Evolutionary conservation across 352 stramenopile genomes (phyloP).

Genomic region (Blastocystis sp.): DNA sequence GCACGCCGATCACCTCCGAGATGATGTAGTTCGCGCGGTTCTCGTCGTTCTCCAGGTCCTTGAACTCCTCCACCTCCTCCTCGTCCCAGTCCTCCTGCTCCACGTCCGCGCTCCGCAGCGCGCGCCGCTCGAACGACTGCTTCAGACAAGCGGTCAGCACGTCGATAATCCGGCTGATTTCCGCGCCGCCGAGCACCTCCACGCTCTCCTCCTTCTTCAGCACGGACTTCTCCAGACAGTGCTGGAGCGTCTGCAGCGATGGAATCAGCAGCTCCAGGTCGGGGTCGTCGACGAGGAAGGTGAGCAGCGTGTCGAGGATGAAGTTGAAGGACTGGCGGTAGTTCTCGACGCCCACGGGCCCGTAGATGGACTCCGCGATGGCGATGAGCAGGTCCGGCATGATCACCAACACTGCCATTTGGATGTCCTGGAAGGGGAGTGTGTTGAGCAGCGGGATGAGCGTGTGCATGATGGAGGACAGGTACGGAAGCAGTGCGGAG

Average conservation of each 20-base stretch:
- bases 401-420: constrained; percentile 12
- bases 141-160: constrained; percentile 24
- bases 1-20: constrained; percentile 3
- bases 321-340: constrained; percentile 49
- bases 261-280: constrained; percentile 46
- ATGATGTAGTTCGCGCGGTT: constrained; percentile 46
- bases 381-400: constrained; percentile 58
- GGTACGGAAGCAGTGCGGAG: neutral
- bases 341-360: constrained; percentile 1
- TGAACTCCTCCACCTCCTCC: constrained; percentile 69
- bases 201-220: neutral
- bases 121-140: constrained; percentile 35
- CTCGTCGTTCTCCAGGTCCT: constrained; percentile 59
- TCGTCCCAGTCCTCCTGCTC: constrained; percentile 68
- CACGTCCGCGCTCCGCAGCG: constrained; percentile 36
- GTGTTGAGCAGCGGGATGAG: constrained; percentile 45
- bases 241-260: constrained; percentile 40
- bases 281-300: constrained; percentile 47
- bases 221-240: constrained; percentile 31
- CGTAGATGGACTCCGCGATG: constrained; percentile 8
- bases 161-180: constrained; percentile 27
- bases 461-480: constrained; percentile 58
- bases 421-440: constrained; percentile 62
- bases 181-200: constrained; percentile 21
- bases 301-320: constrained; percentile 48